phyloP scores from a whole-genome alignment of 2,329 filamentous ascomycete genomes.

The Epichloe sibirici region DNA sequence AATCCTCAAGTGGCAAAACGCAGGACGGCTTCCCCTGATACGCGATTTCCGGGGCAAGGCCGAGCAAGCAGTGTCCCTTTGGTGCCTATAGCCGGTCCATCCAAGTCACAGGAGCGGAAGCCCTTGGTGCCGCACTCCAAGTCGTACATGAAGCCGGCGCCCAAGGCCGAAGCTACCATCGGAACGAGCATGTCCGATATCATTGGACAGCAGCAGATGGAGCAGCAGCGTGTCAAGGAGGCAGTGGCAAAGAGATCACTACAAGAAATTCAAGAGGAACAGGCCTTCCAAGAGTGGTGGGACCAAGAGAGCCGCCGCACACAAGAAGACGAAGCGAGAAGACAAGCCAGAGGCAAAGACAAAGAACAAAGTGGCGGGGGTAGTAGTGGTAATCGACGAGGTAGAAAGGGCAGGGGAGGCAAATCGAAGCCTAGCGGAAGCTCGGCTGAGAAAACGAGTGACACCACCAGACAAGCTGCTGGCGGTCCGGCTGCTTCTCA shows the following conservation, averaged over 20 bases:
- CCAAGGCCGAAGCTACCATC: constrained; percentile 49
- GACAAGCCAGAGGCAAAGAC: constrained; percentile 28
- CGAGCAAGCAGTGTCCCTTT: constrained; percentile 24
- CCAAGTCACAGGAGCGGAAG: constrained; percentile 20
- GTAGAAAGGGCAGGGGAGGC: constrained; percentile 16
- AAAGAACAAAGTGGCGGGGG: constrained; percentile 12
- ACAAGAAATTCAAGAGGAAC: constrained; percentile 91
- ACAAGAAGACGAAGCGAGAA: constrained; percentile 46
- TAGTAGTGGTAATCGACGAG: constrained; percentile 16
- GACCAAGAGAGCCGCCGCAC: constrained; percentile 68
- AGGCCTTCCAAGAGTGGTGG: constrained; percentile 96
- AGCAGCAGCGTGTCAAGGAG: constrained; percentile 73
- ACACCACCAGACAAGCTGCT: constrained; percentile 6
- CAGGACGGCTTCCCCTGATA: constrained; percentile 48
- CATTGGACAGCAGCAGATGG: constrained; percentile 71
- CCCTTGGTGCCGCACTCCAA: constrained; percentile 47
- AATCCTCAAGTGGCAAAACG: constrained; percentile 26
- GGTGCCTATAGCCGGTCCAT: constrained; percentile 14
- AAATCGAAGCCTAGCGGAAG: constrained; percentile 13
- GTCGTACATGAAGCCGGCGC: constrained; percentile 43
- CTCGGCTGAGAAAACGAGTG: constrained; percentile 10
- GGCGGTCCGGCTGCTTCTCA: background rate
- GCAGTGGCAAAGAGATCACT: constrained; percentile 78
- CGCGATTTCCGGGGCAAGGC: constrained; percentile 47
- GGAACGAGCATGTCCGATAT: constrained; percentile 79